These are phyloP conservation scores for Paecilomyces variotii DNA, from an alignment of 2,329 filamentous ascomycete species.

Conservation along the genomic window DNA sequence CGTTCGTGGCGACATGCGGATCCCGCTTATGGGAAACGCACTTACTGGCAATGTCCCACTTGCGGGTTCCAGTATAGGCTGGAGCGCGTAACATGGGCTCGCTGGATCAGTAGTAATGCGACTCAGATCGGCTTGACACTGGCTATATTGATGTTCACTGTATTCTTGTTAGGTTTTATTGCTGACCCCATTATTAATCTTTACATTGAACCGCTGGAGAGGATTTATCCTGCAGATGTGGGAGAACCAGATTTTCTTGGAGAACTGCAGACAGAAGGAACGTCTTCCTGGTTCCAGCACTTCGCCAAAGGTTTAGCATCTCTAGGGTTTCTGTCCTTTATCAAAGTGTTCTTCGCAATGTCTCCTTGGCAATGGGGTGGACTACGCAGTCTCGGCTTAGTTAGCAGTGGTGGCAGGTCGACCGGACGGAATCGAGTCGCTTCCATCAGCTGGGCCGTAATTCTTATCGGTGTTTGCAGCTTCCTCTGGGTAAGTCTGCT, in stretches of 20 bases:
- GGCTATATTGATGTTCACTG: constrained; percentile 58
- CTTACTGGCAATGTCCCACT: constrained; percentile 81
- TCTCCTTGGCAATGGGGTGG: constrained; percentile 72
- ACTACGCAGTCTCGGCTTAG: constrained; percentile 53
- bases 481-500: constrained; percentile 61
- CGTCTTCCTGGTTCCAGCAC: constrained; percentile 67
- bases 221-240: constrained; percentile 44
- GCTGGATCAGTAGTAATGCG: constrained; percentile 57
- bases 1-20: constrained; percentile 72
- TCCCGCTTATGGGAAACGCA: constrained; percentile 54
- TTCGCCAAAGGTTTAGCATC: constrained; percentile 87
- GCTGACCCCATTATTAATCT: constrained; percentile 88
- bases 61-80: constrained; percentile 78
- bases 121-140: constrained; percentile 65
- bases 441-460: constrained; percentile 69
- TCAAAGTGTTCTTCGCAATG: constrained; percentile 69
- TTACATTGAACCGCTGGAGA: constrained; percentile 70
- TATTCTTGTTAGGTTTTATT: constrained; percentile 82
- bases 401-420: constrained; percentile 45
- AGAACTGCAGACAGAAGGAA: constrained; percentile 34
- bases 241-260: constrained; percentile 33
- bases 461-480: constrained; percentile 70
- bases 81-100: constrained; percentile 66
- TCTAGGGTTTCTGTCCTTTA: constrained; percentile 74
- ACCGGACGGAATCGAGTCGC: constrained; percentile 71